Evolutionary conservation across 441 rosid genomes (phyloP).

Genomic region (Metrosideros polymorpha): DNA sequence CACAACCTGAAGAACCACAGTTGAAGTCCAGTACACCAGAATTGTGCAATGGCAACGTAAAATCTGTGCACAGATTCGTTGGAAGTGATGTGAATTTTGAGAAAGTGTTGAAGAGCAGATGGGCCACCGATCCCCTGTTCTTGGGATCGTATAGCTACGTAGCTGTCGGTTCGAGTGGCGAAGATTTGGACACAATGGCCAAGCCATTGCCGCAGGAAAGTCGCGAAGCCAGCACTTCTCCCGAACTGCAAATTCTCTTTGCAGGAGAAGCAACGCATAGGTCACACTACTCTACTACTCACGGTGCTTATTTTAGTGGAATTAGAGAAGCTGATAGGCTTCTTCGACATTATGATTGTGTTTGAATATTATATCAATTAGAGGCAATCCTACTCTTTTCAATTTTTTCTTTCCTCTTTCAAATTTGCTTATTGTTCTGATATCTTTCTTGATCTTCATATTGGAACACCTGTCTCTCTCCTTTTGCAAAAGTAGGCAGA

Average conservation of each 20-base stretch:
- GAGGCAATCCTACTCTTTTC: slow-evolving; percentile 8
- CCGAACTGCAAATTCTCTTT: slow-evolving; percentile 69
- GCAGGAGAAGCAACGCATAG: slow-evolving; percentile 99
- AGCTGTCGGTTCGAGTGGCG: slow-evolving; percentile 83
- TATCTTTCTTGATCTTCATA: slow-evolving; percentile 23
- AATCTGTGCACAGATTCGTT: slow-evolving; percentile 1
- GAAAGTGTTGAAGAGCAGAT: slow-evolving; percentile 66
- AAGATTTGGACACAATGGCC: slow-evolving; percentile 72
- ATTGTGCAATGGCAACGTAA: slow-evolving; percentile 26
- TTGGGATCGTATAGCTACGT: slow-evolving; percentile 87
- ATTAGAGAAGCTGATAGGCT: slow-evolving; percentile 97
- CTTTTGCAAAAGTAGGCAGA: background rate
- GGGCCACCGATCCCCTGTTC: slow-evolving; percentile 86
- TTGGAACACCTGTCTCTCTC: slow-evolving; percentile 20
- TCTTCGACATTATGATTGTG: slow-evolving; percentile 69
- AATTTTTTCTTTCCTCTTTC: background rate
- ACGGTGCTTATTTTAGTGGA: slow-evolving; percentile 96
- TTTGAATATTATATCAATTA: slow-evolving; percentile 23
- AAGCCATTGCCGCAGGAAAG: slow-evolving; percentile 65
- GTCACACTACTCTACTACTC: slow-evolving; percentile 93
- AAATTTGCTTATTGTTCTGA: slow-evolving; percentile 19
- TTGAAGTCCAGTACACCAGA: slow-evolving; percentile 7
- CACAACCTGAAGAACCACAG: slow-evolving; percentile 19
- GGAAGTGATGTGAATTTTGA: slow-evolving; percentile 23
- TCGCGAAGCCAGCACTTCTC: background rate